These are phyloP conservation scores for Solanum appendiculatum DNA, from an alignment of 257 asterid genomes.

Conservation along the genomic window DNA sequence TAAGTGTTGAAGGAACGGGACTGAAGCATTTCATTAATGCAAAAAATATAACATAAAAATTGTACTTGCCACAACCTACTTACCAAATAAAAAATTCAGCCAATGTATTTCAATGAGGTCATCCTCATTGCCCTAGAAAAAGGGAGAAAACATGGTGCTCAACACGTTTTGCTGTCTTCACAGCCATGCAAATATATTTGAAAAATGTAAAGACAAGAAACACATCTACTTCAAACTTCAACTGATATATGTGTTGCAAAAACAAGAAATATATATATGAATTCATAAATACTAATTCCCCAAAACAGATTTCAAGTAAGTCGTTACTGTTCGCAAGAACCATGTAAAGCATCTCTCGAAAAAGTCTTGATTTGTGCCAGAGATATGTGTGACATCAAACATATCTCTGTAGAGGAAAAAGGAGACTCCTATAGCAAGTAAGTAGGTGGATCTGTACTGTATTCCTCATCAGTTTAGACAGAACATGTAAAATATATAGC, in stretches of 20 bases:
- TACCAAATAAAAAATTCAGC: not conserved
- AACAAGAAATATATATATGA: not conserved
- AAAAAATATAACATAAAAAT: not conserved
- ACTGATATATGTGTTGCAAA: not conserved
- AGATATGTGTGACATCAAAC: not conserved
- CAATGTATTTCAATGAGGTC: not conserved
- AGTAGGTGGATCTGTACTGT: not conserved
- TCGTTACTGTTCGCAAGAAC: not conserved
- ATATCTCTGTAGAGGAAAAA: not conserved
- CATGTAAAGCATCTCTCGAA: not conserved
- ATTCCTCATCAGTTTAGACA: not conserved
- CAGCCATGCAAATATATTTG: not conserved
- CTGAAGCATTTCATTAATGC: not conserved
- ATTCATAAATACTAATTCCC: not conserved
- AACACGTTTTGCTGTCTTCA: constrained; percentile 1
- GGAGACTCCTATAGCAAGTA: not conserved
- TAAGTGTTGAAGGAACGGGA: not conserved
- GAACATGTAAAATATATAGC: not conserved
- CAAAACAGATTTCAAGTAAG: not conserved
- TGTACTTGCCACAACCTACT: not conserved
- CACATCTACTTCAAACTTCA: not conserved
- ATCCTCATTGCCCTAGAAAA: not conserved
- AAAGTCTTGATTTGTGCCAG: not conserved
- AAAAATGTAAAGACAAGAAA: not conserved
- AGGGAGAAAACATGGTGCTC: not conserved